Conservation (phyloP, 768 basidiomycete species). For the Tulasnella sp. region DNA sequence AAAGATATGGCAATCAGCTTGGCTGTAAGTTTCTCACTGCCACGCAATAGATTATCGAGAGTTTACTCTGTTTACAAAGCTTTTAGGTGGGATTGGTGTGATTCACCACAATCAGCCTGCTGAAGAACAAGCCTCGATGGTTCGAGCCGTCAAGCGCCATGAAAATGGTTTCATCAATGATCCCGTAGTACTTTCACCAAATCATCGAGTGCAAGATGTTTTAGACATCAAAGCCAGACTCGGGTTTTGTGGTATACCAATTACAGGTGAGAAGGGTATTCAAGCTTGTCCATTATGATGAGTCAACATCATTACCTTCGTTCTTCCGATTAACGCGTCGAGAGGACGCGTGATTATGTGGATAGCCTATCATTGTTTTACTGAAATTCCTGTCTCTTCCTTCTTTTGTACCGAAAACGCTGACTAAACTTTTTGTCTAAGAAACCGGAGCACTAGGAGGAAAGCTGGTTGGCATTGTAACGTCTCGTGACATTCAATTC, state of each 20-base stretch:
- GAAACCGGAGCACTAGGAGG: constrained; percentile 80
- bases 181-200: constrained; percentile 75
- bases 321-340: constrained; percentile 67
- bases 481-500: constrained; percentile 93
- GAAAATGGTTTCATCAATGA: constrained; percentile 98
- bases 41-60: not conserved
- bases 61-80: constrained; percentile 28
- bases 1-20: constrained; percentile 84
- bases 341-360: constrained; percentile 55
- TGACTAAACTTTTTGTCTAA: constrained; percentile 25
- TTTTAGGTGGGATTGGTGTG: constrained; percentile 93
- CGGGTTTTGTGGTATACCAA: constrained; percentile 94
- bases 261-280: constrained; percentile 61
- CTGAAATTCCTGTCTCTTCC: constrained; percentile 27
- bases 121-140: constrained; percentile 87
- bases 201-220: constrained; percentile 71
- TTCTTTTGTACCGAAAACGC: constrained; percentile 8
- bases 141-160: constrained; percentile 92
- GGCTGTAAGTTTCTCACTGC: constrained; percentile 46
- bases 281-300: constrained; percentile 15
- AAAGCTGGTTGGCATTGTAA: constrained; percentile 92
- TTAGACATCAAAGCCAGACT: constrained; percentile 82
- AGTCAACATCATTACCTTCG: constrained; percentile 55
- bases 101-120: constrained; percentile 92
- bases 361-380: constrained; percentile 31